phyloP scores from a whole-genome alignment of 2,329 filamentous ascomycete genomes.

The Aspergillus fijiensis region DNA sequence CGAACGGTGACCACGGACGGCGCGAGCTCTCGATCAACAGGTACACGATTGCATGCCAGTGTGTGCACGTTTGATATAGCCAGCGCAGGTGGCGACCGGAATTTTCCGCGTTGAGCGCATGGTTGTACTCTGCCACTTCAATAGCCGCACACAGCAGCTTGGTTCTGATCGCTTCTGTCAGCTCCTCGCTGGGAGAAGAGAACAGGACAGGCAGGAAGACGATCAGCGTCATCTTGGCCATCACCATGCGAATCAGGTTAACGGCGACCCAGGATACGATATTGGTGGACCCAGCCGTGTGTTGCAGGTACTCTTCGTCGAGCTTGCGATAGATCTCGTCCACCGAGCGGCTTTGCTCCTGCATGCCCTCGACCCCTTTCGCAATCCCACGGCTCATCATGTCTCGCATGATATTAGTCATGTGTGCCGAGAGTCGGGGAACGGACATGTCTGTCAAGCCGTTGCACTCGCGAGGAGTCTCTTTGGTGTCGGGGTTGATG shows the following conservation, averaged over 20 bases:
- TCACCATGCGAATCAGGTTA: constrained; percentile 36
- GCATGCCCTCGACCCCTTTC: not conserved
- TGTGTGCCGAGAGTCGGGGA: constrained; percentile 36
- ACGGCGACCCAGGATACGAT: constrained; percentile 52
- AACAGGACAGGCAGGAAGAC: constrained; percentile 53
- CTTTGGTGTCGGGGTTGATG: constrained; percentile 27
- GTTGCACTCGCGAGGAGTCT: constrained; percentile 49
- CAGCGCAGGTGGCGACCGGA: constrained; percentile 55
- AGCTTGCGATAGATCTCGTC: constrained; percentile 46
- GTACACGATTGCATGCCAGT: constrained; percentile 61
- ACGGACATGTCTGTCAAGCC: constrained; percentile 57
- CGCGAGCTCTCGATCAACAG: constrained; percentile 49
- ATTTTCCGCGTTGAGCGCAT: constrained; percentile 53
- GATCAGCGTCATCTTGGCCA: constrained; percentile 46
- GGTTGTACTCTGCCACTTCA: constrained; percentile 51
- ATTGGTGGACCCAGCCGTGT: constrained; percentile 36
- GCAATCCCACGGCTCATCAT: not conserved
- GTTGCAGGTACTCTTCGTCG: constrained; percentile 46
- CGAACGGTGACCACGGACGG: not conserved
- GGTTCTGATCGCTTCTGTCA: not conserved
- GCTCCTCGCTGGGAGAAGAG: constrained; percentile 13
- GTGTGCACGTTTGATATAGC: constrained; percentile 60
- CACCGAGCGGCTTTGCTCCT: constrained; percentile 48
- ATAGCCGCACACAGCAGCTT: constrained; percentile 24
- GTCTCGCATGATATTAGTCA: constrained; percentile 36